Base-by-base conservation (phyloP, 2,329 filamentous ascomycete species). In the Stemphylium vesicarium region DNA sequence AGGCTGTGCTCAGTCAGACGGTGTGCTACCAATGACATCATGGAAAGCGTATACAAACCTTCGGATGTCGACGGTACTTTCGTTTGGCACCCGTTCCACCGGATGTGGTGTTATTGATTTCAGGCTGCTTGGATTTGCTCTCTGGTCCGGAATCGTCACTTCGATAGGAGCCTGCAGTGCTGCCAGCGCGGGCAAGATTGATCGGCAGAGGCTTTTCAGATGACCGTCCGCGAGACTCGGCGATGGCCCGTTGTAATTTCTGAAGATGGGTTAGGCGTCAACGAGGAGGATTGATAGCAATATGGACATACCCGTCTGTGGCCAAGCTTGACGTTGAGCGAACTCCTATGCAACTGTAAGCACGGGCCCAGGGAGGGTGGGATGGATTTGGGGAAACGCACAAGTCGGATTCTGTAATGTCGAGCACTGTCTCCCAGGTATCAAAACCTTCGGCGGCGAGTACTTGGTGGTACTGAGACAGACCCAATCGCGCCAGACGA, bases 341-440 rank as follows among this genome's bases (percentile, higher is more conserved):
- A 83, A 78, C 91, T 89, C 57, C 88, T 91, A 54, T 35, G n/a
- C 49, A 15, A 22, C 5, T 57, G 58, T 68, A 41, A 62, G 59
- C 54, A 49, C 44, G 35, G 24, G 33, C 37, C 12, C 29, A 37
- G 13, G 18, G 41, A 39, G 41, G 40, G 36, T 36, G 35, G 26
- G 16, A 11, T 18, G 78, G 42, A 16, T 13, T 8, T 3, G 46
- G 32, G 13, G 36, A n/a, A 16, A 31, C 87, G 73, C 76, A 92
- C 88, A 95, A 81, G 69, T 95, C 91, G 20, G 89, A 90, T 75
- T 94, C 91, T 57, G 90, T 92, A 49, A 95, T 92, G 70, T 94
- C 90, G 45, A 92, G 80, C 50, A 94, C 87, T 1, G 88, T 92
- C 31, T 92, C 89, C 91, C 91, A 94, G 10, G 87, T 86, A 74